Base-by-base conservation (phyloP, 768 basidiomycete species). In the Hypsizygus marmoreus region DNA sequence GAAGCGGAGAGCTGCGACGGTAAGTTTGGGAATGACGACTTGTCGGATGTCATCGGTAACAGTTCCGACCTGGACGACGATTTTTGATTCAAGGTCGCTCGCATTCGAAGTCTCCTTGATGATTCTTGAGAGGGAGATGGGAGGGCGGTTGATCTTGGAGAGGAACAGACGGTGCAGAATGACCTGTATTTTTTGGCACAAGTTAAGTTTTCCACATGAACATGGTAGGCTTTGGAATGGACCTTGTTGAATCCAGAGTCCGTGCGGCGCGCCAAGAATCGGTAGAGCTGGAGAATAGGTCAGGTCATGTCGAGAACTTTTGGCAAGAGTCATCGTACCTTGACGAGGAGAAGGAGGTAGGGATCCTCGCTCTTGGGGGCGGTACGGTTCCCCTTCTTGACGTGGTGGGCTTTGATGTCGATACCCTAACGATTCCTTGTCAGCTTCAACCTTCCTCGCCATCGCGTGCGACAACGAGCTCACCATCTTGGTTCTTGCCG, bases 341-440 rank as follows among this genome's bases (percentile, higher is more conserved):
- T 98, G 73, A 98, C 97, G 53, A 99, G 86, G 62, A 98, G 82
- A 62, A 97, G 85, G 61, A 99, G 83, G 77, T 99, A 98, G 13
- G 95, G 95, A 73, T 99, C 97, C 88, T 97, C 92, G 70, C 92
- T 95, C 80, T 91, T 91, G 69, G 97, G 97, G 53, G 91, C 91
- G 58, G 89, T 88, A 55, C 97, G 86, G 65, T 82, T 76, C 59
- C 94, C 84, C 82, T 97, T 97, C 86, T 90, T 95, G 85, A 97
- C 95, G 85, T 99, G 95, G 81, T 98, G 95, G 72, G 79, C 75
- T 70, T 80, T 79, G 73, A 97, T 82, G 76, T 97, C 94, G 73
- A 97, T 95, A 86, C 93, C 94, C 94, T 91, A 66, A 11, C 29
- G 35, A 17, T 41, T 35, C 14, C 31, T n/a, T 10, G 41, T 56